Conservation (phyloP, 495 filamentous ascomycete species). For the Amorphotheca resinae region DNA sequence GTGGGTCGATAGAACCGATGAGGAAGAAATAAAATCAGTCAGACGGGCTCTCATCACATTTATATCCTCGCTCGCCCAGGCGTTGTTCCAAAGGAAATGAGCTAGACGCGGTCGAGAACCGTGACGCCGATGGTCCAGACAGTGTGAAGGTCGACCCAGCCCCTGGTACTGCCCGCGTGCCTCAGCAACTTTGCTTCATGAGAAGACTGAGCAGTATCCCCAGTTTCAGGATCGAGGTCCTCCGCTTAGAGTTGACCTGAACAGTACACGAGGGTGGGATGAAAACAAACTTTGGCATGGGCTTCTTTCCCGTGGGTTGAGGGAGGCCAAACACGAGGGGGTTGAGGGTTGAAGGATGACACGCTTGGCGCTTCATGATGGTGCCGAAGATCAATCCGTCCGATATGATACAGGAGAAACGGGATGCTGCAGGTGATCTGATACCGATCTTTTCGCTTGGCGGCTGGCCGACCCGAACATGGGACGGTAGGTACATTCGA, state of each 20-base stretch:
- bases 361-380: conserved; percentile 1
- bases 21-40: conserved; percentile 1
- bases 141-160: neutral
- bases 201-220: neutral
- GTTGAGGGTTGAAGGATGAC: neutral
- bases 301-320: conserved; percentile 9
- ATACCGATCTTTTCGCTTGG: conserved; percentile 11
- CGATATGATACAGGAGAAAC: conserved; percentile 16
- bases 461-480: conserved; percentile 5
- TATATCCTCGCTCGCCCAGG: conserved; percentile 11
- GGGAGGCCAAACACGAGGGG: neutral
- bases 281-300: conserved; percentile 1
- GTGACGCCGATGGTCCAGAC: conserved; percentile 8
- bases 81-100: conserved; percentile 9
- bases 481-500: conserved; percentile 1
- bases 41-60: neutral
- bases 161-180: conserved; percentile 2
- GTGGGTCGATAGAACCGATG: conserved; percentile 19
- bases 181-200: conserved; percentile 19
- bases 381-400: conserved; percentile 4
- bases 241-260: neutral
- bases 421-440: conserved; percentile 9
- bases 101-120: conserved; percentile 8
- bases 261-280: neutral
- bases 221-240: conserved; percentile 17